Conservation (phyloP, 257 asterid genomes). For the Avicennia marina region DNA sequence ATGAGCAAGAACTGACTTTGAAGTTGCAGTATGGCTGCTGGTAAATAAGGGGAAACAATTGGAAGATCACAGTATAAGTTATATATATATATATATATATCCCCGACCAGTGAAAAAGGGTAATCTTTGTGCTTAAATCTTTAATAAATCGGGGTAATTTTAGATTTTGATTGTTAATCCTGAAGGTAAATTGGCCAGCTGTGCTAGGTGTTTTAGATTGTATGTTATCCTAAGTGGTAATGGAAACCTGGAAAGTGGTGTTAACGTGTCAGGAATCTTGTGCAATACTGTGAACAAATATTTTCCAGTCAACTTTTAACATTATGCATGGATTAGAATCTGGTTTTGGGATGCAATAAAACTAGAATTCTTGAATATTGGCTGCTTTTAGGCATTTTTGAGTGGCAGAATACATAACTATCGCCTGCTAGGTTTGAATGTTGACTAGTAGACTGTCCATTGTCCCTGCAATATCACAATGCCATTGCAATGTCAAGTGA, state of each 20-base stretch:
- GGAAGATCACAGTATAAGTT: neutral
- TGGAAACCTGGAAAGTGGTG: neutral
- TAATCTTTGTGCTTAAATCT: neutral
- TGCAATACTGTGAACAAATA: neutral
- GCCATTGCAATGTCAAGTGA: neutral
- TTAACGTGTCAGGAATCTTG: neutral
- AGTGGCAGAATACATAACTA: neutral
- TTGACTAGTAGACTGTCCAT: neutral
- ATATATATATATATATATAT: too few relatives aligned
- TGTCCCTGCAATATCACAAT: neutral
- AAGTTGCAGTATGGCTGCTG: neutral
- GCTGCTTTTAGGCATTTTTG: neutral
- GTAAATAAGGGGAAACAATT: neutral
- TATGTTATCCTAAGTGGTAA: neutral
- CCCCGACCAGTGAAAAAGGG: neutral
- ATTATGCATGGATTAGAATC: neutral
- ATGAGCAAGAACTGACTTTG: neutral
- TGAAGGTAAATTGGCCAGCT: neutral
- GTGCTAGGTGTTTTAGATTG: neutral
- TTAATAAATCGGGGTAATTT: neutral
- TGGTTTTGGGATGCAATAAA: neutral
- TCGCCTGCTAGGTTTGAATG: neutral
- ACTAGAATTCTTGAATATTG: neutral
- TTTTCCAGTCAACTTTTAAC: neutral
- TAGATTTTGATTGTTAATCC: neutral